Evolutionary conservation across 352 stramenopile species (phyloP), one percentile per base, ranked within the genome.

Genomic region (Aphanomyces invadans): DNA sequence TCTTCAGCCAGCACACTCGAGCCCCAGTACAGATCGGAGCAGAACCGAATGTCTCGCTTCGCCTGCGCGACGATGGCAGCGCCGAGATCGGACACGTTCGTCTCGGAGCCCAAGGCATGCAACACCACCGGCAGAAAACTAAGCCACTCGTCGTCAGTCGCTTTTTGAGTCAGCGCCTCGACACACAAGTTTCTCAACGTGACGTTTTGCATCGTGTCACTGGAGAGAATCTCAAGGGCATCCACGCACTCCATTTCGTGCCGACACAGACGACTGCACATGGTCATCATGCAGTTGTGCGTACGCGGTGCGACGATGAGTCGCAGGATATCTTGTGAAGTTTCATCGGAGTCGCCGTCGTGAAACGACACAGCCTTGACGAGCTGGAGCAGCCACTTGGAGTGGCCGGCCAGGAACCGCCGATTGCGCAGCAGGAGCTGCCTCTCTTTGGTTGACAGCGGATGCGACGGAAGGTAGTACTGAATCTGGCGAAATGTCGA

Each of bases 401-500:
- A 90, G 36, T 94, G 85, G 0, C 85, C 85, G 19, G 71, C 69
- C 10, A 94, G 62, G 48, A 92, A 92, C 51, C 73, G 72, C n/a
- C 85, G 81, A 39, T 94, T 94, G 56, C 89, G 87, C 26, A 90
- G 76, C 33, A 94, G 60, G 63, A 89, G 72, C 38, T 83, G 74
- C 69, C 89, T 87, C 62, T 94, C 83, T 23, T 81, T 71, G 46
- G 81, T 76, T 3, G 83, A 91, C 15, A 92, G 62, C 7, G 79
- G 76, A 65, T 94, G 85, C 11, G 80, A 87, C 15, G 85, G 85
- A 26, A 94, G 61, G 68, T 91, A 92, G 45, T 94, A 94, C 67
- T 94, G 85, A 65, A 94, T 91, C 75, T 93, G 84, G 29, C 84
- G 84, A 39, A 93, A 91, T 78, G 85, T 91, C 17, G 84, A 93